Evolutionary conservation across 106 monocot species (phyloP).

Genomic region (Allium sativum): DNA sequence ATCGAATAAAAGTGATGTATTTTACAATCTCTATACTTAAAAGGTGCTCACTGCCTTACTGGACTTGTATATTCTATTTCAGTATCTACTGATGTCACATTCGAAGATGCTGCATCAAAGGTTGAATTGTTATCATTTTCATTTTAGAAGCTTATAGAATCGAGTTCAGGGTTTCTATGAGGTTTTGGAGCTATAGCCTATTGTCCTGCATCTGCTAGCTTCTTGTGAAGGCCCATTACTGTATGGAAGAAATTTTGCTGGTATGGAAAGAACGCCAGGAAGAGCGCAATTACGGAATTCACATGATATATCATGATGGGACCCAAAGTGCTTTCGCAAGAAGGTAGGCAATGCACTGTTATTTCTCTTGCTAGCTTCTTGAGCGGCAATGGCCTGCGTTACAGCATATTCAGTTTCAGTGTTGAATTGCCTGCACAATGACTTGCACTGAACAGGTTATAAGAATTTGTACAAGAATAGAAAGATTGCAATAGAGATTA

Average conservation of each 20-base stretch:
- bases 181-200: constrained; percentile 22
- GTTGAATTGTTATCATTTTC: constrained; percentile 18
- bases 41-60: constrained; percentile 15
- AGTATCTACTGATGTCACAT: constrained; percentile 47
- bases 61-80: constrained; percentile 54
- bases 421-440: too few species aligned
- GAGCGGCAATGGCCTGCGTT: too few species aligned
- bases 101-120: constrained; percentile 53
- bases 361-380: constrained; percentile 81
- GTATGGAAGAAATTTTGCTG: constrained; percentile 86
- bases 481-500: too few species aligned
- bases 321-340: constrained; percentile 92
- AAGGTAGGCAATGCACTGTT: constrained; percentile 86
- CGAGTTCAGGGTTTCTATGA: constrained; percentile 31
- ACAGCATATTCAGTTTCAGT: too few species aligned
- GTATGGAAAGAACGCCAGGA: constrained; percentile 68
- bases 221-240: constrained; percentile 76
- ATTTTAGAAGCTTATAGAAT: constrained; percentile 22
- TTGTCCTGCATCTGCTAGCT: constrained; percentile 79
- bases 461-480: too few species aligned
- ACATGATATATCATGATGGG: constrained; percentile 65
- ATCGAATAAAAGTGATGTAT: too few species aligned
- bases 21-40: constrained; percentile 4
- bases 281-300: constrained; percentile 80
- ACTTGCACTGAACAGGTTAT: too few species aligned